phyloP scores from a whole-genome alignment of 805 yeast species.

The Tetrapisispora pingtungensis region DNA sequence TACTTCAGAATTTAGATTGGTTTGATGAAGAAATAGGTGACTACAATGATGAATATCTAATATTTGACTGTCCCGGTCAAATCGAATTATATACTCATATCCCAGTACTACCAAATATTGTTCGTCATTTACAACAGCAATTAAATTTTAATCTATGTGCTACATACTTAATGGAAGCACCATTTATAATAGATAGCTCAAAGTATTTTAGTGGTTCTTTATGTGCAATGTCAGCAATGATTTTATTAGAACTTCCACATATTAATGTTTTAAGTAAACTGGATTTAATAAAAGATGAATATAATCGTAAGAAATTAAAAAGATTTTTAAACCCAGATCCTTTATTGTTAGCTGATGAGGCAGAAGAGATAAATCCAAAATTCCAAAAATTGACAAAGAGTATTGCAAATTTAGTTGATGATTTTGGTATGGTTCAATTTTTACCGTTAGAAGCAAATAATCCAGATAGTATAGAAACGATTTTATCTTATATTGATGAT shows the following conservation, averaged over 20 bases:
- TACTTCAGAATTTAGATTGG: conserved; percentile 90
- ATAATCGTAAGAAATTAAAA: conserved; percentile 66
- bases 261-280: conserved; percentile 79
- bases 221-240: conserved; percentile 98
- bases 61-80: conserved; percentile 96
- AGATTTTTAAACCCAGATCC: conserved; percentile 90
- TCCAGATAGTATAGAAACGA: conserved; percentile 68
- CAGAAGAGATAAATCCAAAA: conserved; percentile 38
- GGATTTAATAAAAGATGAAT: conserved; percentile 75
- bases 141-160: conserved; percentile 87
- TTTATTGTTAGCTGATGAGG: conserved; percentile 46
- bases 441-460: conserved; percentile 76
- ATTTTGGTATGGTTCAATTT: conserved; percentile 97
- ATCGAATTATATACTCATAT: conserved; percentile 90
- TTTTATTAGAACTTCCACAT: conserved; percentile 87
- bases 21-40: conserved; percentile 95
- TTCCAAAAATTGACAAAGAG: conserved; percentile 65
- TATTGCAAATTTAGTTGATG: conserved; percentile 87
- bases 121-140: conserved; percentile 69
- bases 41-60: conserved; percentile 83
- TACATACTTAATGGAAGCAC: conserved; percentile 84
- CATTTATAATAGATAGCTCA: conserved; percentile 81
- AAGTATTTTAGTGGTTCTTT: conserved; percentile 93
- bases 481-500: conserved; percentile 87
- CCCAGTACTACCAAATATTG: conserved; percentile 84